Evolutionary conservation across 331 rosid species (phyloP), one percentile per base, ranked within the genome.

Genomic region (Rosa hybrid): DNA sequence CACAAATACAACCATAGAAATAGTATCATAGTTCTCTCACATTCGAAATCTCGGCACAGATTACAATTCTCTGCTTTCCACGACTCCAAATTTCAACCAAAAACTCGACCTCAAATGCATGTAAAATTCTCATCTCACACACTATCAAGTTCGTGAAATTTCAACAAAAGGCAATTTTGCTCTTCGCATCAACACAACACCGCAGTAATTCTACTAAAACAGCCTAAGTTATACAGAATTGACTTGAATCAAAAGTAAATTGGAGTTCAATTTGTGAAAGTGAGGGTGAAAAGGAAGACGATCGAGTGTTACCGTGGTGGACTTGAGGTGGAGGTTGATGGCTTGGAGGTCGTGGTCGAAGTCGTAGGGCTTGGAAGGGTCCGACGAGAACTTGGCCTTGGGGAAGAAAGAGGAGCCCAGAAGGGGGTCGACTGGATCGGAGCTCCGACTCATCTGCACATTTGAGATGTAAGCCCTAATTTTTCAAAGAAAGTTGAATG

Each of bases 311-410:
- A 92, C 98, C 64, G 25, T 57, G 87, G 49, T 83, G 85, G 97
- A 87, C 78, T 78, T 87, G 88, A 94, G 91, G 68, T 79, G 88
- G 78, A 48, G 83, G 82, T 88, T 85, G 45, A 90, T 84, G 86
- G 74, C 34, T 62, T 84, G 79, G 3, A 94, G 87, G 44, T 90
- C 92, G 65, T 60, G 50, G 64, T 89, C 90, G 74, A 41, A 21
- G 56, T 82, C 82, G 3, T 63, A 51, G 59, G 88, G 83, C 39
- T 83, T 62, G 49, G 90, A 84, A 42, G 68, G 68, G 68, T 63
- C 77, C 41, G 74, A 62, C 0, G 23, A 74, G 27, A 78, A 23
- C 4, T 79, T 65, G n/a, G 83, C 25, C 5, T 45, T 73, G 44
- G 87, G 83, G 65, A 92, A 91, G 84, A 92, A 90, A 5, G 86